Base-by-base conservation (phyloP, 139 green algal genomes). In the Picochlorum costavermella region DNA sequence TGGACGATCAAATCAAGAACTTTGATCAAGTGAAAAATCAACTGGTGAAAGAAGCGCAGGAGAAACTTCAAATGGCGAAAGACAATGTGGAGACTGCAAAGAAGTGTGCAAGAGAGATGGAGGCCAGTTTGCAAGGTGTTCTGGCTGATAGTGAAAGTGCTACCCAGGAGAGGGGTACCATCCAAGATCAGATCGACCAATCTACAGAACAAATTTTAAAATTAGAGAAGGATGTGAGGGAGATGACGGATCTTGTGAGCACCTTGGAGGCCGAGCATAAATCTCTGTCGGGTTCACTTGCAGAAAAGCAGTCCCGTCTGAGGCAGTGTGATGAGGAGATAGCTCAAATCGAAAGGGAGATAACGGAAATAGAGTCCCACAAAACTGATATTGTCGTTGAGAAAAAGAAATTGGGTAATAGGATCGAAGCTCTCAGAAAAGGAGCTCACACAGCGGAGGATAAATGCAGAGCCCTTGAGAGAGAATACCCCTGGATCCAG, bases 251-350 rank as follows among this genome's bases (percentile, higher is more conserved):
- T 4, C 33, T 51, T n/a, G 67, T 77, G 36, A 73, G 72, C 6
- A 65, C 44, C 1, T 64, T 62, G 6, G 64, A 68, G n/a, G 67
- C 56, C 2, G 72, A 69, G 30, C 75, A 85, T 53, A 80, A 84
- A 28, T 62, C 49, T 3, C 73, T 65, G 2, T 57, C 69, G 2
- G 78, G 33, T n/a, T 37, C 31, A 50, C 73, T 95, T 60, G 67
- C 82, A 29, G 66, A 74, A 5, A 63, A 60, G 16, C 67, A 75
- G 6, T 73, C 66, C 10, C 75, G 79, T 1, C 57, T 95, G 40
- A 63, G 68, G 44, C 80, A 90, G 69, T 94, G 87, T 64, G 91
- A 97, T 40, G 28, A 46, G 23, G 86, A 95, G 73, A 89, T 92
- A 56, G 55, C 53, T 13, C 66, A 63, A 6, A 74, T 88, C 12